These are phyloP conservation scores for Agroathelia rolfsii DNA, from an alignment of 1,284 basidiomycete genomes.

Conservation along the genomic window DNA sequence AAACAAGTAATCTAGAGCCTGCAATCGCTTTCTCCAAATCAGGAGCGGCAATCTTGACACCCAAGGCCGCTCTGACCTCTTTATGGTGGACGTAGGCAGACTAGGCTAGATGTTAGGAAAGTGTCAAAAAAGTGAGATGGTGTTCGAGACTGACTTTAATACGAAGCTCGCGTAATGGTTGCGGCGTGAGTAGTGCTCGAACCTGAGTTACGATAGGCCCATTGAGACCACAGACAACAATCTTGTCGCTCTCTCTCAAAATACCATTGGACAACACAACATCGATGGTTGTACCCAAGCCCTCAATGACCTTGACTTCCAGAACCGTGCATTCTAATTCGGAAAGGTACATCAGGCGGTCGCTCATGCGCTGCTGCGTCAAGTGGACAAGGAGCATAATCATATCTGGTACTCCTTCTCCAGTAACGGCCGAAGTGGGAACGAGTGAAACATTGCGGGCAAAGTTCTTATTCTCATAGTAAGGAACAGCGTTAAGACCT, in stretches of 20 bases:
- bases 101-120: conserved; percentile 28
- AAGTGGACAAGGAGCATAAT: conserved; percentile 96
- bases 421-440: conserved; percentile 95
- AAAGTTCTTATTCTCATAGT: conserved; percentile 97
- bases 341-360: conserved; percentile 95
- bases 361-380: conserved; percentile 97
- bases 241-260: conserved; percentile 86
- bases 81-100: conserved; percentile 97
- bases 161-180: conserved; percentile 92
- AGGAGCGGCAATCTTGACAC: conserved; percentile 93
- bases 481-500: conserved; percentile 90
- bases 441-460: conserved; percentile 93
- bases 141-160: conserved; percentile 62
- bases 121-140: conserved; percentile 4
- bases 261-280: conserved; percentile 96
- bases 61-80: conserved; percentile 94
- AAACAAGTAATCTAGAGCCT: conserved; percentile 88
- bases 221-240: conserved; percentile 95
- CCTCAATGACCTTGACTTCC: conserved; percentile 98
- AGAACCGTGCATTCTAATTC: conserved; percentile 99
- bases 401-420: conserved; percentile 99
- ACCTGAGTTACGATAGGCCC: conserved; percentile 96
- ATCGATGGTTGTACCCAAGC: conserved; percentile 96
- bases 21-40: conserved; percentile 99
- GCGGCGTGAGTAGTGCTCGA: conserved; percentile 90